Evolutionary conservation across 164 flowering plant genomes (phyloP).

Genomic region (Liquidambar formosana): DNA sequence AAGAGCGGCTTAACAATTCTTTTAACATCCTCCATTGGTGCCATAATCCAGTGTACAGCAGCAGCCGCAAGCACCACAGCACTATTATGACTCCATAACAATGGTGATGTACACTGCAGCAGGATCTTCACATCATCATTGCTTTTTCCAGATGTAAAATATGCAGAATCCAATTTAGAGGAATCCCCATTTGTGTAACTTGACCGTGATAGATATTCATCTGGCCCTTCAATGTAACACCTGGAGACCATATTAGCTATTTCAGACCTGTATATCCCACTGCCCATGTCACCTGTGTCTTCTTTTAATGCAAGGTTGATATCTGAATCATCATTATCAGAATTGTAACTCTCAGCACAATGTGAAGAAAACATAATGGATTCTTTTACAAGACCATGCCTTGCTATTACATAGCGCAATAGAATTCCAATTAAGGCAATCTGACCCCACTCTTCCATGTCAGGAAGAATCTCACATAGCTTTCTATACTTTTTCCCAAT

Average conservation of each 20-base stretch:
- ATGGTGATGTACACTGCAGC: constrained; percentile 87
- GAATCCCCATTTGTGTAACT: constrained; percentile 30
- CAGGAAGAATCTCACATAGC: constrained; percentile 90
- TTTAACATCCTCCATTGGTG: constrained; percentile 63
- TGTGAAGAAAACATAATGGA: constrained; percentile 61
- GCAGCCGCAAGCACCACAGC: constrained; percentile 97
- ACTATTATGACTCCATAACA: constrained; percentile 97
- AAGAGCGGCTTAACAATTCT: constrained; percentile 90
- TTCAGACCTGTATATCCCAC: constrained; percentile 27
- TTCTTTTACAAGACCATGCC: constrained; percentile 81
- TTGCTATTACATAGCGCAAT: constrained; percentile 79
- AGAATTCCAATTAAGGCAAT: constrained; percentile 80
- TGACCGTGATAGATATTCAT: constrained; percentile 67
- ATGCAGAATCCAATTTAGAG: constrained; percentile 29
- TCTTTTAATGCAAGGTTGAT: constrained; percentile 21
- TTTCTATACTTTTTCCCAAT: constrained; percentile 68
- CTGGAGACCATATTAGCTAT: constrained; percentile 54
- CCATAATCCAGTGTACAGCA: constrained; percentile 96
- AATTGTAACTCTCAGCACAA: constrained; percentile 21
- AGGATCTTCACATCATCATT: constrained; percentile 75
- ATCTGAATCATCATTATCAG: constrained; percentile 41
- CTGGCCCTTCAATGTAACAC: constrained; percentile 88
- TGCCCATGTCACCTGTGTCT: constrained; percentile 17
- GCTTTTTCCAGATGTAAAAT: constrained; percentile 50
- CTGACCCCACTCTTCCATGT: constrained; percentile 99